phyloP scores from a whole-genome alignment of 2,329 filamentous ascomycete genomes.

The Epichloe hybrida region DNA sequence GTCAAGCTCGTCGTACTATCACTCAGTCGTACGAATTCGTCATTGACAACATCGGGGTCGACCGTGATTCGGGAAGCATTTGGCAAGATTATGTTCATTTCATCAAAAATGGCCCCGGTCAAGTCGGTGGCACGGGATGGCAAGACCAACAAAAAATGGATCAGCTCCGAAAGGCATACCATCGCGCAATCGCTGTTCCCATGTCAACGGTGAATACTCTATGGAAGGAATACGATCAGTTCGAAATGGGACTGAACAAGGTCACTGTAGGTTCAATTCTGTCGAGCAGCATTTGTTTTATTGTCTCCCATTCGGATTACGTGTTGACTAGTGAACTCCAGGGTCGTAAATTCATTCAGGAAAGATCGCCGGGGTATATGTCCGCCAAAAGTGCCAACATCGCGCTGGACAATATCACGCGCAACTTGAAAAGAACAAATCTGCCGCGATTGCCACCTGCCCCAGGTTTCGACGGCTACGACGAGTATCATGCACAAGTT shows the following conservation, averaged over 20 bases:
- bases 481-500: conserved; percentile 73
- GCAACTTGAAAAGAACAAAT: conserved; percentile 61
- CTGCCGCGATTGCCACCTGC: conserved; percentile 72
- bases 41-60: conserved; percentile 75
- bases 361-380: conserved; percentile 89
- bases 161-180: conserved; percentile 78
- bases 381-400: conserved; percentile 84
- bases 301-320: not conserved
- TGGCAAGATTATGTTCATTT: conserved; percentile 96
- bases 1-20: conserved; percentile 65
- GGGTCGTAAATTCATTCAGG: conserved; percentile 90
- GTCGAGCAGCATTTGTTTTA: no score
- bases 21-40: conserved; percentile 87
- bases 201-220: conserved; percentile 69
- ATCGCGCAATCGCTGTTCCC: conserved; percentile 76
- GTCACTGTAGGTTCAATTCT: conserved; percentile 51
- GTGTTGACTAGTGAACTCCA: conserved; percentile 19
- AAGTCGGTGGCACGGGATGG: conserved; percentile 76
- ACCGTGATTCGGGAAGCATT: conserved; percentile 76
- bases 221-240: conserved; percentile 97
- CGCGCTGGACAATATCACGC: conserved; percentile 77
- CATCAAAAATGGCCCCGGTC: conserved; percentile 74
- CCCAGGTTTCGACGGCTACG: conserved; percentile 73
- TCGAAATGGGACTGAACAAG: conserved; percentile 90
- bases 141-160: conserved; percentile 99